These are phyloP conservation scores for Erigeron philadelphicus DNA, from an alignment of 140 eudicot species.

Conservation along the genomic window DNA sequence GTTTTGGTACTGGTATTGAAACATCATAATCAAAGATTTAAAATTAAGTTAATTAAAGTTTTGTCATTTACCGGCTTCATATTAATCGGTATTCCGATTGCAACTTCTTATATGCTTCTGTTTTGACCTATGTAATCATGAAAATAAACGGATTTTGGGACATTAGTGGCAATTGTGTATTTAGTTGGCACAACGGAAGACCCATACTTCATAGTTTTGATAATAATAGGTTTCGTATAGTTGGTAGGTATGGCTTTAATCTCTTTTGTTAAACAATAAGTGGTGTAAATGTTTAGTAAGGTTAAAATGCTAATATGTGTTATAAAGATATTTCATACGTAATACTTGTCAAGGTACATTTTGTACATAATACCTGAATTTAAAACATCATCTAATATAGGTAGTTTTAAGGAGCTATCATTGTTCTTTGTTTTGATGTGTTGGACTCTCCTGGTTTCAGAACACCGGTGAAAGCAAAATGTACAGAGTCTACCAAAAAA, in stretches of 20 bases:
- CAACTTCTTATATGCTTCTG: no score
- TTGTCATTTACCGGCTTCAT: no score
- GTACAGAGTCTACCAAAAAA: neutral
- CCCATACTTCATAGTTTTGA: neutral
- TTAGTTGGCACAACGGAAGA: neutral
- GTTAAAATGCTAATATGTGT: conserved; percentile 6
- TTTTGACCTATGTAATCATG: neutral
- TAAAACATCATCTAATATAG: neutral
- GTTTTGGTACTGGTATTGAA: neutral
- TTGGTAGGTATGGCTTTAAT: neutral
- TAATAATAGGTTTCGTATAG: neutral
- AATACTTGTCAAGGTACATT: conserved; percentile 13
- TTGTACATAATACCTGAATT: neutral
- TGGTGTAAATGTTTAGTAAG: conserved; percentile 11
- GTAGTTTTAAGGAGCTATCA: conserved; percentile 7
- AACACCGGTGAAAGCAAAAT: neutral
- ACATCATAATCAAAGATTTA: neutral
- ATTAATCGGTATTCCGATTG: no score
- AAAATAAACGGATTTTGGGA: neutral
- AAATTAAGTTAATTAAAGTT: neutral
- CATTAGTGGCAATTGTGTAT: neutral
- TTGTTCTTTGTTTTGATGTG: conserved; percentile 15
- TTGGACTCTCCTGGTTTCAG: conserved; percentile 2
- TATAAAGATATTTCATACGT: neutral
- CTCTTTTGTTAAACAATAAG: neutral